These are phyloP conservation scores for Cerrena zonata DNA, from an alignment of 1,284 basidiomycete species.

Conservation along the genomic window DNA sequence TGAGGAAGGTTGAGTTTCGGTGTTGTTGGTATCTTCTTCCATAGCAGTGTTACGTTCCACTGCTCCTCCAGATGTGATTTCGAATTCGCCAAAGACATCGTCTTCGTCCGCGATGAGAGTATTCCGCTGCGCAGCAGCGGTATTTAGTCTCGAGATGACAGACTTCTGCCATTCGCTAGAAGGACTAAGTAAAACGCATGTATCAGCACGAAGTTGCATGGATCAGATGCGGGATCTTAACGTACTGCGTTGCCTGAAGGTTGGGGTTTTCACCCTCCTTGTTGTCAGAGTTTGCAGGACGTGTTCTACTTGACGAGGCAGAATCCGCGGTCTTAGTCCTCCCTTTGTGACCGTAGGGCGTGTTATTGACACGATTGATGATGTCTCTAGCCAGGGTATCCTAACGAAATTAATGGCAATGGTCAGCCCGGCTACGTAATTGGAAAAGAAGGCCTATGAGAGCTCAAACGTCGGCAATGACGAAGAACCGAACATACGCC, in stretches of 20 bases:
- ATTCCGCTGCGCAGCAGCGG: conserved; percentile 21
- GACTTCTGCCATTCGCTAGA: conserved; percentile 77
- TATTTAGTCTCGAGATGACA: conserved; percentile 37
- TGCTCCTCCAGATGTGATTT: not conserved
- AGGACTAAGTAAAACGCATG: conserved; percentile 40
- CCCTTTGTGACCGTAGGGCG: conserved; percentile 68
- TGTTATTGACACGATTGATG: conserved; percentile 67
- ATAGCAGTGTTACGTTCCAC: not conserved
- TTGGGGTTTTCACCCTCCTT: conserved; percentile 32
- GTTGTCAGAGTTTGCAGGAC: conserved; percentile 18
- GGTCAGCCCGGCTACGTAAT: not conserved
- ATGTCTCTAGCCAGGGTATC: conserved; percentile 72
- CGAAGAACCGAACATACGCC: not conserved
- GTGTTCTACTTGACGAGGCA: conserved; percentile 17
- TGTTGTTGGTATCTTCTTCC: conserved; percentile 9
- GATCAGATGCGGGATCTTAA: conserved; percentile 7
- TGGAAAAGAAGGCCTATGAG: not conserved
- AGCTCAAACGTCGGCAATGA: not conserved
- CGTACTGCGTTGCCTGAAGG: conserved; percentile 56
- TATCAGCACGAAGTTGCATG: not conserved
- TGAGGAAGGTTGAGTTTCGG: not conserved
- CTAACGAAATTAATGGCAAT: conserved; percentile 25
- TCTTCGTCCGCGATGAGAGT: conserved; percentile 19
- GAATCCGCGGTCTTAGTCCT: conserved; percentile 36
- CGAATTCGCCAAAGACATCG: conserved; percentile 14